Evolutionary conservation across 306 rosid species (phyloP).

Genomic region (Ormosia emarginata): DNA sequence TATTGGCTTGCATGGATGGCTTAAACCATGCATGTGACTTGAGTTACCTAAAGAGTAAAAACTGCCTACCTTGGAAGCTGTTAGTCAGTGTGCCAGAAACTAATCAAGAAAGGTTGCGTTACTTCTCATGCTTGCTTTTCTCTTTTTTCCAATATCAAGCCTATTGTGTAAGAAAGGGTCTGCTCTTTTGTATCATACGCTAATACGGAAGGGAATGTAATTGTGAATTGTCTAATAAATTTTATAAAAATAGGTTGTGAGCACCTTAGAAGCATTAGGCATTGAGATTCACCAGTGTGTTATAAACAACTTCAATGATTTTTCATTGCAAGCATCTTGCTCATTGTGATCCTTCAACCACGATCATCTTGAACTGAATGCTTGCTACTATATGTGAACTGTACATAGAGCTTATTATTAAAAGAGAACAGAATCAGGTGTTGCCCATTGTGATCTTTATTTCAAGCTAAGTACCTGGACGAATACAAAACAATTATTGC

Average conservation of each 20-base stretch:
- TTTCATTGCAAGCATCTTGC: conserved; percentile 91
- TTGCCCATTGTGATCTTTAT: not conserved
- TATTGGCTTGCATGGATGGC: no score
- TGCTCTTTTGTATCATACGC: no score
- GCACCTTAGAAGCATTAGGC: conserved; percentile 80
- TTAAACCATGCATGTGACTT: no score
- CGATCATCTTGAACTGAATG: not conserved
- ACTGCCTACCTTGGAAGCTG: no score
- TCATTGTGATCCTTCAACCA: conserved; percentile 19
- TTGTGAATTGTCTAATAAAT: no score
- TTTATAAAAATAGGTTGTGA: conserved; percentile 27
- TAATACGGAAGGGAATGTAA: no score
- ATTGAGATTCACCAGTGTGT: conserved; percentile 97
- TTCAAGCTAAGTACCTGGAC: not conserved
- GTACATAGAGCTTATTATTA: not conserved
- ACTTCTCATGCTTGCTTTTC: no score
- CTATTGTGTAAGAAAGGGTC: no score
- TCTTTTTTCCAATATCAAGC: no score
- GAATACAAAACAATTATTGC: not conserved
- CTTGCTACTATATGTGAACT: not conserved
- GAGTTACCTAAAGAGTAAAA: no score
- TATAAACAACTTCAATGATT: conserved; percentile 90
- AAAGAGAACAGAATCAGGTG: not conserved
- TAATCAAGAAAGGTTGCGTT: no score
- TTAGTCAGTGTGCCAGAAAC: no score